Base-by-base conservation (phyloP, 2,329 filamentous ascomycete species). In the Aspergillus sojae region DNA sequence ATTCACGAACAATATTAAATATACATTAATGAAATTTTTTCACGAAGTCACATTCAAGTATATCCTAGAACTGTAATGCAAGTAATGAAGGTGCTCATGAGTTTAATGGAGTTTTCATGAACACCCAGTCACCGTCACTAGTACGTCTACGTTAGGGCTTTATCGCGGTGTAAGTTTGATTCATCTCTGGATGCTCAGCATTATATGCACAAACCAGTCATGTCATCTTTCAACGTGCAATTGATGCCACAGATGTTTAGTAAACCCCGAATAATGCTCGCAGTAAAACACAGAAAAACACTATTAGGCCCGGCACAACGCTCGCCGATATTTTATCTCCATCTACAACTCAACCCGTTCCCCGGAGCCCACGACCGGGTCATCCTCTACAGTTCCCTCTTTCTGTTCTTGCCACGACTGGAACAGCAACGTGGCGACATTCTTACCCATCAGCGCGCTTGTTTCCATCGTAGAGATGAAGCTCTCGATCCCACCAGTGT, bases 381-480 rank as follows among this genome's bases (percentile, higher is more conserved):
- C 57, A 23, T 34, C 60, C 21, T 23, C 63, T 32, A 62, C 50
- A 2, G 6, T 43, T 6, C 41, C 46, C 32, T 59, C 61, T 23
- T 48, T 56, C 45, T 69, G 34, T 28, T 70, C 84, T 60, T 84
- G 77, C 63, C 85, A 81, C 5, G 78, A 85, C 79, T 83, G 85
- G 74, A 75, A 72, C 56, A 87, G 87, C 66, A 87, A 84, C 61
- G 83, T 81, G 19, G 82, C 82, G 60, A 86, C 81, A 65, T 89
- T 89, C 74, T 78, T 83, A 5, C 95, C 95, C 88, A 95, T 95
- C 69, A 98, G 78, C 1, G 92, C 91, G 75, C 89, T 97, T 7
- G 95, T 97, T 82, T 99, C 95, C 95, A 99, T 98, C 0, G 93
- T 97, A 11, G 91, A 95, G 69, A 98, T 96, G 75, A 99, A 97